phyloP scores from a whole-genome alignment of 1,139 yeast species.

The Kodamaea derodonti region DNA sequence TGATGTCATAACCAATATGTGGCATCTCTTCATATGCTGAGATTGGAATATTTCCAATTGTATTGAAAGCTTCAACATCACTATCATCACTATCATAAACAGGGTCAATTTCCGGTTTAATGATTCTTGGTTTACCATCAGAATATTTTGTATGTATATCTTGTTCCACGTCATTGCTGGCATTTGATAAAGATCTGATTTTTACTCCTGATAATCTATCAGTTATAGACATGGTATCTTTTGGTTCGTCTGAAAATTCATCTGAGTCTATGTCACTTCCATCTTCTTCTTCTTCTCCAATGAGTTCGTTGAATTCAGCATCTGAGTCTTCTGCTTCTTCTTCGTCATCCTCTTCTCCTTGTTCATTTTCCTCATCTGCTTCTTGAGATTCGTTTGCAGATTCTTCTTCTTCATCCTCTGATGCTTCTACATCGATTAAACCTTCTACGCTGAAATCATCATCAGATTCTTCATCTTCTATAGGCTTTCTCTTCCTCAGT shows the following conservation, averaged over 20 bases:
- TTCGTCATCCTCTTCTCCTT: slow-evolving; percentile 22
- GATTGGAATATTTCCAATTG: slow-evolving; percentile 89
- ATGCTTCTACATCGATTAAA: slow-evolving; percentile 21
- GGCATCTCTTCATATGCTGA: slow-evolving; percentile 97
- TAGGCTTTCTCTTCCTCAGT: slow-evolving; percentile 15
- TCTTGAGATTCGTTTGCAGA: slow-evolving; percentile 10
- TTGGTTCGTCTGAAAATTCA: slow-evolving; percentile 48
- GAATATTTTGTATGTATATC: slow-evolving; percentile 54
- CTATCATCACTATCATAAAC: slow-evolving; percentile 91
- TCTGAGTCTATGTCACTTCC: slow-evolving; percentile 33
- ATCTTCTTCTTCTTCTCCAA: slow-evolving; percentile 52
- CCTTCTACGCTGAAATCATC: slow-evolving; percentile 30
- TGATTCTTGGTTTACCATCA: slow-evolving; percentile 73
- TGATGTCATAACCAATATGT: slow-evolving; percentile 93
- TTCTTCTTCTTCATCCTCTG: slow-evolving; percentile 14
- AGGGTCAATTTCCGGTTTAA: slow-evolving; percentile 89
- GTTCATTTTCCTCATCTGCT: slow-evolving; percentile 30
- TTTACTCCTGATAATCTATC: slow-evolving; percentile 54
- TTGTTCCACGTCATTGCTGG: slow-evolving; percentile 22
- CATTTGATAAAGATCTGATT: slow-evolving; percentile 45
- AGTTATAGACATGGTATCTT: slow-evolving; percentile 46
- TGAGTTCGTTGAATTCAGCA: slow-evolving; percentile 54
- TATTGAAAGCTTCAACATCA: slow-evolving; percentile 78
- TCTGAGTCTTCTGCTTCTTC: slow-evolving; percentile 49
- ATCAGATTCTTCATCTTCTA: slow-evolving; percentile 15